These are phyloP conservation scores for Colletotrichum coccodes DNA, from an alignment of 2,329 filamentous ascomycete genomes.

Conservation along the genomic window DNA sequence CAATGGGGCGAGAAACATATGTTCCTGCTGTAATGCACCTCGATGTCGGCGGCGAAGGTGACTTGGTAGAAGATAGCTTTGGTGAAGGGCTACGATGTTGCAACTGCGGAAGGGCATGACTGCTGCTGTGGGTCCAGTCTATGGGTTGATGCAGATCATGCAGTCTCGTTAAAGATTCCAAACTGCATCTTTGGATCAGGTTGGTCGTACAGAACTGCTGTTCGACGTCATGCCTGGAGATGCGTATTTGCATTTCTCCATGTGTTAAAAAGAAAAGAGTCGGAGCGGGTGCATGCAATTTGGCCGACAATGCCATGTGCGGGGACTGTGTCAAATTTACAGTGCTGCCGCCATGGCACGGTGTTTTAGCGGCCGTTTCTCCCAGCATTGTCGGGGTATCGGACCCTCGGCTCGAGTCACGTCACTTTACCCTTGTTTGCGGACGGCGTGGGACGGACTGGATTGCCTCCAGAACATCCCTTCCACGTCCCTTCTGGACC, in stretches of 20 bases:
- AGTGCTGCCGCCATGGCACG: neutral
- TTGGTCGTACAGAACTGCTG: neutral
- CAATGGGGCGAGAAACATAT: neutral
- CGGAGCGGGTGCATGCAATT: neutral
- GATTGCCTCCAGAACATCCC: neutral
- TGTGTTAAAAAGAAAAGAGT: neutral
- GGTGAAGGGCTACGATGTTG: neutral
- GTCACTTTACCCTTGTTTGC: constrained; percentile 15
- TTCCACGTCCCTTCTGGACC: neutral
- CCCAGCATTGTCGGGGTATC: constrained; percentile 27
- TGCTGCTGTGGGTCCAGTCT: neutral
- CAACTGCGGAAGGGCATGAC: neutral
- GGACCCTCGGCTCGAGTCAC: constrained; percentile 28
- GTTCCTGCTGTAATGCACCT: neutral
- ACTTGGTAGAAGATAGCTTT: neutral
- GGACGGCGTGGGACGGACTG: neutral
- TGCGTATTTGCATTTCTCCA: neutral
- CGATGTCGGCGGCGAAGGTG: neutral
- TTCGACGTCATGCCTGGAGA: neutral
- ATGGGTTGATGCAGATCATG: neutral
- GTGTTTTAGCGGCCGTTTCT: constrained; percentile 23
- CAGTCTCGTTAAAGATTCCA: neutral
- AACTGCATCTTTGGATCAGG: neutral
- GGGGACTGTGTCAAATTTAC: constrained; percentile 12
- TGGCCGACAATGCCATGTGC: constrained; percentile 11